Evolutionary conservation across 225 moss, liverwort and hornwort species (phyloP).

Genomic region (Straminergon stramineum): DNA sequence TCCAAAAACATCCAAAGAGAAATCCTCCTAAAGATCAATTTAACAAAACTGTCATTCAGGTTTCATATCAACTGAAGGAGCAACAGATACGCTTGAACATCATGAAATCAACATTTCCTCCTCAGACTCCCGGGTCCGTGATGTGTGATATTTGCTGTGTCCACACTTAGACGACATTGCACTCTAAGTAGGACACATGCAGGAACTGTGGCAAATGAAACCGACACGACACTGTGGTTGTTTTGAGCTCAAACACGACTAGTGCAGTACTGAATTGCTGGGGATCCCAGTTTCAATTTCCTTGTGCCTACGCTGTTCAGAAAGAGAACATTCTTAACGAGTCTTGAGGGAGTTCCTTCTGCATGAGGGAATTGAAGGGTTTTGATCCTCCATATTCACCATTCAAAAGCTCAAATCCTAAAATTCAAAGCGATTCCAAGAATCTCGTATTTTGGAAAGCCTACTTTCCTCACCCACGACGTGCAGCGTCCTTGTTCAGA

Average conservation of each 20-base stretch:
- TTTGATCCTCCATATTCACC: background rate
- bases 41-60: background rate
- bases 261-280: background rate
- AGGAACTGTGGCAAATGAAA: background rate
- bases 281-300: background rate
- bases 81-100: background rate
- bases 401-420: background rate
- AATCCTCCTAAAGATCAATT: background rate
- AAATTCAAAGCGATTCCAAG: background rate
- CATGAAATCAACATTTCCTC: background rate
- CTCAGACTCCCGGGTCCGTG: background rate
- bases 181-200: background rate
- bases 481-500: background rate
- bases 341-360: background rate
- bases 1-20: background rate
- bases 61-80: background rate
- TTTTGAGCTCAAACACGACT: background rate
- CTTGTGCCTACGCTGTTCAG: background rate
- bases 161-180: background rate
- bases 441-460: background rate
- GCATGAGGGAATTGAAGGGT: background rate
- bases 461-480: background rate
- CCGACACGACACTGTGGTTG: conserved; percentile 1
- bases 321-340: background rate
- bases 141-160: background rate